A percentile compares a stretch with the other conserved stretches of the same genome.
Conservation (phyloP, 176 grass and related monocot genomes). For the Aegilops longissima region DNA sequence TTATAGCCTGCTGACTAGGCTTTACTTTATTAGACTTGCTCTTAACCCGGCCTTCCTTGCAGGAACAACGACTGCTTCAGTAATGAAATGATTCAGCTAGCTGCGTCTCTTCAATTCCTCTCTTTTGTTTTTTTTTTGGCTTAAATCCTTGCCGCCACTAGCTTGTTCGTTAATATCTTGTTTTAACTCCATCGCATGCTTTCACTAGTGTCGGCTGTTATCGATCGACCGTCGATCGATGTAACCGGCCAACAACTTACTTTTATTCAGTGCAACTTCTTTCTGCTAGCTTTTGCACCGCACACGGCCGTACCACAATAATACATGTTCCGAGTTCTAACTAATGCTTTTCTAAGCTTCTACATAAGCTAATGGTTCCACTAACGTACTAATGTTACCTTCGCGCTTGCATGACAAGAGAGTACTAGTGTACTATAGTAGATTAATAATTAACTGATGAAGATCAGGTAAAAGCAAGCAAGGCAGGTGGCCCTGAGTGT, state of each 20-base stretch:
- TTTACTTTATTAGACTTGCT: too few relatives aligned
- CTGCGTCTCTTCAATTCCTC: too few relatives aligned
- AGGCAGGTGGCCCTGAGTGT: neutral
- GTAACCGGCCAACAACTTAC: neutral
- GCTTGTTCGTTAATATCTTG: too few relatives aligned
- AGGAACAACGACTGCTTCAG: too few relatives aligned
- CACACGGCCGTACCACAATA: neutral
- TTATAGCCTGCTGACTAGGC: too few relatives aligned
- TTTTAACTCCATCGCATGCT: neutral
- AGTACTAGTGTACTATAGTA: neutral
- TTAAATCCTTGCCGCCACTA: too few relatives aligned
- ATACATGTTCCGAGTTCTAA: too few relatives aligned
- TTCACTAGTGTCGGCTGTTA: neutral
- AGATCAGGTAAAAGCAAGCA: neutral
- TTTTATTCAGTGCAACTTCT: neutral
- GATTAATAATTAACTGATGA: neutral
- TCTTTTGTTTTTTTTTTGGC: too few relatives aligned
- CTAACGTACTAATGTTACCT: neutral
- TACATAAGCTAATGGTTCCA: too few relatives aligned
- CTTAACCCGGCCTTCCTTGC: too few relatives aligned
- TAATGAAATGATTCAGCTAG: too few relatives aligned
- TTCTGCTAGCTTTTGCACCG: neutral
- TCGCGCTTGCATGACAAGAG: neutral
- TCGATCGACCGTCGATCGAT: neutral
- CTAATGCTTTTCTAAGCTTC: too few relatives aligned